Conservation (phyloP, 2,329 filamentous ascomycete species). For the Neofusicoccum umdonicola region DNA sequence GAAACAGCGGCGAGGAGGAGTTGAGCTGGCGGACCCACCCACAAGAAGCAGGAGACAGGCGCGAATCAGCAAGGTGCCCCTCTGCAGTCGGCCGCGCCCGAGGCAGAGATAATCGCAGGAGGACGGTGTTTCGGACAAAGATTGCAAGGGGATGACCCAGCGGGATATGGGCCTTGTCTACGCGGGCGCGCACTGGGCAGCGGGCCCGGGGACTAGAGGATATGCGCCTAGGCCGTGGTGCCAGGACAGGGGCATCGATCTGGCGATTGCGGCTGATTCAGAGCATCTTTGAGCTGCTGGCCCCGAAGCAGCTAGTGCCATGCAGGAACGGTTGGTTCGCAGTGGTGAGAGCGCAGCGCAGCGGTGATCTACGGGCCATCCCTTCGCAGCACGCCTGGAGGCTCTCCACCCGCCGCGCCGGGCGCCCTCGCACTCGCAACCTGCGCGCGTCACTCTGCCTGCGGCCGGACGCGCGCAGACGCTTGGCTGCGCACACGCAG, state of each 20-base stretch:
- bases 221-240: background rate
- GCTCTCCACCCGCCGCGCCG: too few species aligned
- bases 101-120: slow-evolving; percentile 3
- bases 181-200: background rate
- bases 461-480: too few species aligned
- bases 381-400: too few species aligned
- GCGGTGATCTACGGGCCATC: too few species aligned
- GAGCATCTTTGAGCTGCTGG: background rate
- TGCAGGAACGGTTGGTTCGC: background rate
- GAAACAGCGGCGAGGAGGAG: slow-evolving; percentile 5
- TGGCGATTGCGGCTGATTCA: slow-evolving; percentile 5
- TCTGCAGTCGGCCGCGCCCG: slow-evolving; percentile 12
- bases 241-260: background rate
- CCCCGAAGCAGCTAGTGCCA: background rate
- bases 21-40: slow-evolving; percentile 13
- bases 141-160: slow-evolving; percentile 7
- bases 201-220: background rate
- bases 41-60: slow-evolving; percentile 1
- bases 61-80: slow-evolving; percentile 10
- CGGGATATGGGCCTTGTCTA: background rate
- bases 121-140: slow-evolving; percentile 10
- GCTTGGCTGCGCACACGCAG: background rate
- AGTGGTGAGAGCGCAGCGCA: too few species aligned
- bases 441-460: too few species aligned
- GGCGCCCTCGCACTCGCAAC: too few species aligned